Base-by-base conservation (phyloP, 306 rosid genomes). In the Cicer pinnatifidum region DNA sequence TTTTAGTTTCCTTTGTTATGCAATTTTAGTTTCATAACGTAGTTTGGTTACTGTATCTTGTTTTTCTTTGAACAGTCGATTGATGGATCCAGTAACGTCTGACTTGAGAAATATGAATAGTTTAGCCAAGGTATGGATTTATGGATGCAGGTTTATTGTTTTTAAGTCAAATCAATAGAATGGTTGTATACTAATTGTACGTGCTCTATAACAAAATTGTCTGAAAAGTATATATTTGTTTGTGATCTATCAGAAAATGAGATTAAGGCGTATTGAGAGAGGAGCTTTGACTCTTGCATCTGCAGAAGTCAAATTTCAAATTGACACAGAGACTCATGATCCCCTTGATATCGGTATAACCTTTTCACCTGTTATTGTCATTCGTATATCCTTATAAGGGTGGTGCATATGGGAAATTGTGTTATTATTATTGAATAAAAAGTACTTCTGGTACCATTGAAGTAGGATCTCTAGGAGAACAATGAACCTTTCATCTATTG, bases 221-320 rank as follows among this genome's bases (percentile, higher is more conserved):
- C 67, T 77, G 67, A 73, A 58, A 58, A 73, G 52, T 78, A 23
- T 75, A 52, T 43, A 43, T 78, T 62, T 80, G 33, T 39, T 38
- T 78, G 75, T 68, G 43, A 45, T 80, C 60, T 70, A 56, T 78
- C 89, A 94, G 99, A 94, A 82, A 90, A 87, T 94, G 97, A 88
- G 97, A 79, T 72, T 78, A 57, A 90, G 96, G 82, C 92, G 99
- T 75, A 94, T 90, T 78, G 96, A 91, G 82, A 88, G 91, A 79
- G 99, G 99, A 51, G 97, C 99, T 67, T 73, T 94, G 85, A 94
- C 99, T 69, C 99, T 94, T 85, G 97, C 99, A 62, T 94, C 99
- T 75, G 99, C 99, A 71, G 99, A 94, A 90, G 97, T 94, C 78
- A 91, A 91, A 78, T 94, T 94, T 84, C 96, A 94, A 81, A 91